A percentile compares a stretch with the other conserved stretches of the same genome.
Conservation (phyloP, 225 moss, liverwort and hornwort species). For the Straminergon stramineum region DNA sequence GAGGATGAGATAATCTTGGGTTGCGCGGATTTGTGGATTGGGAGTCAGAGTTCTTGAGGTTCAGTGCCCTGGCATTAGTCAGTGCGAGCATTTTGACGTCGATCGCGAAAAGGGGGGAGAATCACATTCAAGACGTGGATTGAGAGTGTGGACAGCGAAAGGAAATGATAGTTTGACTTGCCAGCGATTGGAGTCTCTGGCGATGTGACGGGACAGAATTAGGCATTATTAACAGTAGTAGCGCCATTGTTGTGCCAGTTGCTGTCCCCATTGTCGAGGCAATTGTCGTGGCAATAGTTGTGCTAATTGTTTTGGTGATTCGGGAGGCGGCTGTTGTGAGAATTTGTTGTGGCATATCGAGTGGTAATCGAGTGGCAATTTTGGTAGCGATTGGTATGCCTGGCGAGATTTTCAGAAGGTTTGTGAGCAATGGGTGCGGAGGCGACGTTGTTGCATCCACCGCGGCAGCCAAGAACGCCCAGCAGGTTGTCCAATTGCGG, state of each 20-base stretch:
- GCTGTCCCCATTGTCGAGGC: not conserved
- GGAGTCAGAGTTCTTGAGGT: not conserved
- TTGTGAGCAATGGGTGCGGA: slow-evolving; percentile 22
- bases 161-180: not conserved
- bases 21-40: not conserved
- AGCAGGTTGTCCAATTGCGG: slow-evolving; percentile 46
- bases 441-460: not conserved
- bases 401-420: not conserved
- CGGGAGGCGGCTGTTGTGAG: not conserved
- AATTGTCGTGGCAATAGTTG: not conserved
- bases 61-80: not conserved
- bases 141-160: not conserved
- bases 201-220: not conserved
- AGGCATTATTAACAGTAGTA: not conserved
- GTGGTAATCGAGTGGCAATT: not conserved
- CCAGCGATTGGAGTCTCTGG: not conserved
- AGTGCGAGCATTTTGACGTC: not conserved
- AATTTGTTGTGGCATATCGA: not conserved
- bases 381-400: not conserved
- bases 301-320: not conserved
- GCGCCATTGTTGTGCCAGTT: not conserved
- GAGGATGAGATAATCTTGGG: not conserved
- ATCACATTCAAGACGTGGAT: not conserved
- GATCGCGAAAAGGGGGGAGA: not conserved
- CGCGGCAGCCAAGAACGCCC: not conserved